A percentile compares a stretch with the other conserved stretches of the same genome.
phyloP scores from a whole-genome alignment of 257 asterid species.

The Ocimum tenuiflorum region DNA sequence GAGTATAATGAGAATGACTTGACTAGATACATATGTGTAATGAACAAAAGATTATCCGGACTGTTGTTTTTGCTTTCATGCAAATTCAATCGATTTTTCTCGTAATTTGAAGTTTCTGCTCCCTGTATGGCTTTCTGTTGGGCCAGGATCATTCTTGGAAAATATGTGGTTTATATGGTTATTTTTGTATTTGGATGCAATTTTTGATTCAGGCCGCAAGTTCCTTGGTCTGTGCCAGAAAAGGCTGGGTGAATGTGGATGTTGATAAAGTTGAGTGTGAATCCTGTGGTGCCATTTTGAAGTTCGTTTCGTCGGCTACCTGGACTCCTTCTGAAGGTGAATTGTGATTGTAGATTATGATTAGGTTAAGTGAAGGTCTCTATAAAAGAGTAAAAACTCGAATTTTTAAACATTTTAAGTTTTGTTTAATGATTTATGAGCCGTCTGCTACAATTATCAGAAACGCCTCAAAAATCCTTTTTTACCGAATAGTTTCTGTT shows the following conservation, averaged over 20 bases:
- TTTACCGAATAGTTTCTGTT: too few relatives aligned
- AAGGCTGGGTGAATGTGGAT: slow-evolving; percentile 96
- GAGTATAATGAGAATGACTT: slow-evolving; percentile 6
- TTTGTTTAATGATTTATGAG: too few relatives aligned
- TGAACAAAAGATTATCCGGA: not conserved
- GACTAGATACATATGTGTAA: slow-evolving; percentile 1
- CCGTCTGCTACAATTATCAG: too few relatives aligned
- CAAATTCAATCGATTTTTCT: not conserved
- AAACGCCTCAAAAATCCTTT: too few relatives aligned
- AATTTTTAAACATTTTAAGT: too few relatives aligned
- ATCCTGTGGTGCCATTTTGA: slow-evolving; percentile 78
- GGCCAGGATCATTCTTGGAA: slow-evolving; percentile 8
- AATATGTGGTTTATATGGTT: slow-evolving; percentile 8
- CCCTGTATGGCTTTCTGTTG: slow-evolving; percentile 9
- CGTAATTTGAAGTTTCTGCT: not conserved
- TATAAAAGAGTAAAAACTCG: slow-evolving; percentile 10
- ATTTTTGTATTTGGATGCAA: slow-evolving; percentile 16
- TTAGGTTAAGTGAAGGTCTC: slow-evolving; percentile 11
- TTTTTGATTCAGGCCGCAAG: slow-evolving; percentile 62
- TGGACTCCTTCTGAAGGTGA: slow-evolving; percentile 87
- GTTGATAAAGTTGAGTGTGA: slow-evolving; percentile 85
- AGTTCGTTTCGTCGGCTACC: slow-evolving; percentile 49
- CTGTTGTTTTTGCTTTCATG: not conserved
- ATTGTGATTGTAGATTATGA: slow-evolving; percentile 19
- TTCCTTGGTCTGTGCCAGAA: slow-evolving; percentile 90